Base-by-base conservation (phyloP, 1,284 basidiomycete species). In the Amylostereum chailletii region DNA sequence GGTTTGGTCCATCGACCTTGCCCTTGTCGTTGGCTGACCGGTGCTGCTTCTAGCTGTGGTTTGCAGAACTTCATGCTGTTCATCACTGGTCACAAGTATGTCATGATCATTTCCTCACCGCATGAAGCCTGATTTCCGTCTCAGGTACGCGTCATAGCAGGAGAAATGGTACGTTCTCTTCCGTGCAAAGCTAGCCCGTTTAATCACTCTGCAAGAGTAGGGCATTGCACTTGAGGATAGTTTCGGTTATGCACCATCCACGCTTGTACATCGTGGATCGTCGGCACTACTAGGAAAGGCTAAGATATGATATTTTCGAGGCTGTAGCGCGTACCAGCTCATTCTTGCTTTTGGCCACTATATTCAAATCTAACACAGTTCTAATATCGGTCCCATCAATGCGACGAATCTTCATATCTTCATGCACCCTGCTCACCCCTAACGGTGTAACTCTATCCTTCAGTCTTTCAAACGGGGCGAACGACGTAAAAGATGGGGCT, bases 51-150 rank as follows among this genome's bases (percentile, higher is more conserved):
- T 44, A 90, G 86, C 64, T 92, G n/a, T 92, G 90, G 90, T 92
- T 92, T 62, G 77, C 78, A n/a, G 78, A 74, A 29, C 65, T 92
- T 31, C 89, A 92, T 62, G 88, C 88, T 42, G 83, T 91, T 36
- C 86, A 90, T 64, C 87, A 89, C 62, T 90, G 85, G 85, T 86
- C 85, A 11, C 88, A 89, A 84, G 84, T 87, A 60, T 57, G 75
- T 19, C 19, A 19, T 19, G 19, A 19, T 19, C 19, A 19, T 19
- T 19, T 19, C 19, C 19, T 19, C 19, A 19, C 19, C 19, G 19
- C 19, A 19, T 19, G 19, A 19, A 19, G 19, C 19, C 19, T 19
- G 19, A 19, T 19, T 19, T 19, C 19, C 19, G 19, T 19, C 11
- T 34, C 34, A 88, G 85, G 72, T 90, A 46, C 83, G 88, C 47